Percentiles rank a stretch among this genome's conserved stretches.
Evolutionary conservation across 441 rosid genomes (phyloP).

Genomic region (Jatropha podagrica): DNA sequence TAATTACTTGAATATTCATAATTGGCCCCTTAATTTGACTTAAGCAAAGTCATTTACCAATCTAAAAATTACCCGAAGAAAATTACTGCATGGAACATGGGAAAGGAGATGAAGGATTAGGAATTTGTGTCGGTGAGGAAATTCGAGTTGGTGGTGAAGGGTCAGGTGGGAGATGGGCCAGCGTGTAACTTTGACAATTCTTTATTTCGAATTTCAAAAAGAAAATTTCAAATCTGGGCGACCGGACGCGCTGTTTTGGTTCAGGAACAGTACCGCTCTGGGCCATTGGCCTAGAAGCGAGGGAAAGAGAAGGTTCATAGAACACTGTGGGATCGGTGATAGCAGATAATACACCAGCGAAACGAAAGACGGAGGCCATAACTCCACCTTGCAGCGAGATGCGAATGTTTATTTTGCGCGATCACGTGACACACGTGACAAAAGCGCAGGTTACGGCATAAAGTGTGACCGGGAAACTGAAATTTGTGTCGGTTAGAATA

Average conservation of each 20-base stretch:
- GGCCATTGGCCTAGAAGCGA: conserved; percentile 12
- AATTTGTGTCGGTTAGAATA: conserved; percentile 26
- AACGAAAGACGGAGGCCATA: background rate
- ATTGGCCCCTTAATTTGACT: background rate
- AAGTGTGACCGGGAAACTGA: background rate
- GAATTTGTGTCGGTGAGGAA: background rate
- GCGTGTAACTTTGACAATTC: background rate
- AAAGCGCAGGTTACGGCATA: conserved; percentile 22
- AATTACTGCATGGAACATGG: too few species aligned
- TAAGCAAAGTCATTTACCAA: background rate
- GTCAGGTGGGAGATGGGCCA: background rate
- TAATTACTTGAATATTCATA: conserved; percentile 1
- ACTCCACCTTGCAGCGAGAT: background rate
- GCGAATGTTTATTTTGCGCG: background rate
- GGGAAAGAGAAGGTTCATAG: conserved; percentile 1
- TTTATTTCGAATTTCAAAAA: background rate
- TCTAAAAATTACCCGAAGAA: background rate
- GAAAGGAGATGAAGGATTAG: background rate
- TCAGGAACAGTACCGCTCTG: background rate
- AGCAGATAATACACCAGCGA: background rate
- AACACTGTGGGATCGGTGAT: background rate
- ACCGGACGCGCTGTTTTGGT: conserved; percentile 8
- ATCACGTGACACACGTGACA: conserved; percentile 38
- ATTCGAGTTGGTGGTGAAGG: background rate
- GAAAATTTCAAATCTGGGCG: background rate